Evolutionary conservation across 257 asterid genomes (phyloP), one percentile per base, ranked within the genome.

Genomic region (Solanum sitiens): DNA sequence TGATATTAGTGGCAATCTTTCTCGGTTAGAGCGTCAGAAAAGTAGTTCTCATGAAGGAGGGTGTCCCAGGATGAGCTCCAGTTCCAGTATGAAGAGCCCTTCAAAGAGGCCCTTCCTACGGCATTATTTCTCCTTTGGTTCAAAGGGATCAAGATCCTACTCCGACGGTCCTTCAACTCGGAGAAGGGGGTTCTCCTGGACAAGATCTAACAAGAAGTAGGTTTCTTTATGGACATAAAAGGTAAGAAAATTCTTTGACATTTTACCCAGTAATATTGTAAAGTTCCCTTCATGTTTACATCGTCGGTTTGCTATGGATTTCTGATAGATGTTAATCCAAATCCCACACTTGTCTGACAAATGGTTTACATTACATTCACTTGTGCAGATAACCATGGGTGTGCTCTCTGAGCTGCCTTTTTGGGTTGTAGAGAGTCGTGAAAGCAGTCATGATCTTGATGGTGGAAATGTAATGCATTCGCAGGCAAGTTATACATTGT

Each of bases 101-200:
- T 47, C 70, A 6, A 93, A 93, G 37, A 94, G 86, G 92, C 97
- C 98, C 6, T 96, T 94, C 86, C 86, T 96, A 91, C 89, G 89
- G 89, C 95, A 98, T 20, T 98, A 94, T 90, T 95, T 95, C 88
- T 94, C 98, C 5, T 94, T 95, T 77, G 99, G 96, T 68, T 93
- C 98, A 8, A 95, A 91, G 88, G 91, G 92, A 9, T 89, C 86
- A 39, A 89, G 86, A 89, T 88, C 97, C 13, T 72, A 91, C 50
- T 83, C 94, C 3, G 97, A 93, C 83, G 92, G 86, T 77, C 93
- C 87, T 74, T 91, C 96, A 71, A 74, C 94, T 87, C 88, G 88
- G 40, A 94, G 88, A 73, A 94, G 84, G 89, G 92, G 93, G 6
- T 89, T 92, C 89, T 94, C 93, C 94, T 95, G 98, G 98, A 87